Base-by-base conservation (phyloP, 495 filamentous ascomycete species). In the Hamigera avellanea region DNA sequence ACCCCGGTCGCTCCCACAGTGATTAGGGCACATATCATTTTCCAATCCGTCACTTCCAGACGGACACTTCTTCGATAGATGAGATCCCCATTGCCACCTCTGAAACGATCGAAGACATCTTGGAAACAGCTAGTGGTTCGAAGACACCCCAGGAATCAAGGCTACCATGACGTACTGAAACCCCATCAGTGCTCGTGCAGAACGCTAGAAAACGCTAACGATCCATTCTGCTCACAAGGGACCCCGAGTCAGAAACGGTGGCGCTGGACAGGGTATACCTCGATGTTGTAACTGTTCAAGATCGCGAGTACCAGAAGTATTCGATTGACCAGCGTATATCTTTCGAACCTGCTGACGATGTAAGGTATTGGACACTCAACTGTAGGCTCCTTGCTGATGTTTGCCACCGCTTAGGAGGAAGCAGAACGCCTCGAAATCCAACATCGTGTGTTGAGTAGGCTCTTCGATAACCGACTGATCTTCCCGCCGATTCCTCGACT, bases 291-390 rank as follows among this genome's bases (percentile, higher is more conserved):
- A 61, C 63, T n/a, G 61, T 82, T 45, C 68, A 82, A 46, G 75
- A 76, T 49, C 70, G 84, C 48, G 67, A 70, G 16, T 91, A 76
- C 57, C 84, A 91, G 46, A 73, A 72, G 48, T 79, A 76, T 59
- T 75, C 84, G 18, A 59, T 95, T 37, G 75, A 83, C 23, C 70
- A 83, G 40, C 64, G 63, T 25, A 75, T 79, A 43, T 88, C 86
- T 47, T 81, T 86, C 44, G 76, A 78, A 21, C 89, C 89, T 1
- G 67, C 91, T 14, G 89, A 96, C 58, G 81, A 89, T 64, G 89
- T 93, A 69, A 54, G 64, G 26, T 16, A n/a, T 13, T 26, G 12
- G 25, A n/a, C 18, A 7, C 16, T 18, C 12, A 13, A 3, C 30
- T 8, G 6, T 8, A 4, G 19, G 7, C 12, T 19, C 7, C 14